These are phyloP conservation scores for Plasmodium inui DNA, from an alignment of 169 alveolate genomes.

Conservation along the genomic window DNA sequence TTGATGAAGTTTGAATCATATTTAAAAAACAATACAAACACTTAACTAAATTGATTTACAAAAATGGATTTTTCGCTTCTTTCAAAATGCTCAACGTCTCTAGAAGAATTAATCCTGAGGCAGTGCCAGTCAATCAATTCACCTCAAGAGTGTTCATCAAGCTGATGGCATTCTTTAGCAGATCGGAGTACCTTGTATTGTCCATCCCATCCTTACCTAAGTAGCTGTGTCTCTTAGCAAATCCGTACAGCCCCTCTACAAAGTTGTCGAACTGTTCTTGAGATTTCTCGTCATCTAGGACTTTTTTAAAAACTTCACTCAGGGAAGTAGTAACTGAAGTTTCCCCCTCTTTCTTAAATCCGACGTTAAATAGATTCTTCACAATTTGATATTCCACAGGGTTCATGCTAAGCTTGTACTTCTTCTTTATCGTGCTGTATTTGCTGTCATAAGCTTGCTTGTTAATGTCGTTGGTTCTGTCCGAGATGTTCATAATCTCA, in stretches of 20 bases:
- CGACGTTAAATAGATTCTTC: slow-evolving; percentile 1
- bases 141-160: background rate
- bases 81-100: too few relatives aligned
- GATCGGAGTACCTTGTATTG: background rate
- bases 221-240: slow-evolving; percentile 32
- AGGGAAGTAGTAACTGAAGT: background rate
- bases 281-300: slow-evolving; percentile 5
- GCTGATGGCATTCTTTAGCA: background rate
- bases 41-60: too few relatives aligned
- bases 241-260: slow-evolving; percentile 13
- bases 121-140: too few relatives aligned
- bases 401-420: background rate
- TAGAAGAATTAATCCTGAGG: too few relatives aligned
- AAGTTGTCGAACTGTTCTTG: slow-evolving; percentile 1
- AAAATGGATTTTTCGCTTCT: too few relatives aligned
- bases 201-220: background rate
- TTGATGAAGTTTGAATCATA: too few relatives aligned
- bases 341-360: background rate
- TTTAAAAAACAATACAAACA: too few relatives aligned
- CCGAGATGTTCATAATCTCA: background rate
- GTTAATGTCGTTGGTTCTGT: background rate
- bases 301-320: background rate
- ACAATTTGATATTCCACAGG: slow-evolving; percentile 11
- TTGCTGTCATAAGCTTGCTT: background rate
- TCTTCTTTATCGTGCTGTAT: background rate